phyloP scores from a whole-genome alignment of 495 filamentous ascomycete genomes.

The Talaromyces nanjingensis region DNA sequence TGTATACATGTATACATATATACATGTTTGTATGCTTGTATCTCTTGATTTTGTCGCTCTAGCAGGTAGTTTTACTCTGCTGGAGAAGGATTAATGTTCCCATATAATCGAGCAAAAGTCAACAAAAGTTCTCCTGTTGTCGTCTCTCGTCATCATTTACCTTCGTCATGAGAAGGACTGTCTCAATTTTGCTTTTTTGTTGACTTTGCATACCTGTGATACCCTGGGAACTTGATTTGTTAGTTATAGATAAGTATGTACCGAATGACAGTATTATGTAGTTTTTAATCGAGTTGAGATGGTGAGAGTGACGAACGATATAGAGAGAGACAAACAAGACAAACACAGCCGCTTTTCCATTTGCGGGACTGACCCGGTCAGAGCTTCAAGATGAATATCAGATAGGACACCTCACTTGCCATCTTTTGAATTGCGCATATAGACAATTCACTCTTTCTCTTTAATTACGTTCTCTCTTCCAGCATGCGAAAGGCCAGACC shows the following conservation, averaged over 20 bases:
- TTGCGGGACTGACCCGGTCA: neutral
- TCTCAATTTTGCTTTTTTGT: neutral
- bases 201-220: neutral
- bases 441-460: neutral
- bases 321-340: slow-evolving; percentile 17
- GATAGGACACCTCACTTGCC: neutral
- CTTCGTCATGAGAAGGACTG: neutral
- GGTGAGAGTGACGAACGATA: neutral
- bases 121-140: neutral
- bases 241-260: neutral
- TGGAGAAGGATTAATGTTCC: no score
- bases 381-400: neutral
- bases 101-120: neutral
- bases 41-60: no score
- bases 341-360: slow-evolving; percentile 12
- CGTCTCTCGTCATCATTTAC: neutral
- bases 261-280: neutral
- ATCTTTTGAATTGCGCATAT: neutral
- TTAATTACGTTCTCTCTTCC: neutral
- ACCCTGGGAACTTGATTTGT: neutral
- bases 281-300: neutral
- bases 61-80: no score
- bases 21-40: no score
- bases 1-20: slow-evolving; percentile 7
- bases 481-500: slow-evolving; percentile 4